phyloP scores from a whole-genome alignment of 192 early-diverging fungal species.

The Podila clonocystis region DNA sequence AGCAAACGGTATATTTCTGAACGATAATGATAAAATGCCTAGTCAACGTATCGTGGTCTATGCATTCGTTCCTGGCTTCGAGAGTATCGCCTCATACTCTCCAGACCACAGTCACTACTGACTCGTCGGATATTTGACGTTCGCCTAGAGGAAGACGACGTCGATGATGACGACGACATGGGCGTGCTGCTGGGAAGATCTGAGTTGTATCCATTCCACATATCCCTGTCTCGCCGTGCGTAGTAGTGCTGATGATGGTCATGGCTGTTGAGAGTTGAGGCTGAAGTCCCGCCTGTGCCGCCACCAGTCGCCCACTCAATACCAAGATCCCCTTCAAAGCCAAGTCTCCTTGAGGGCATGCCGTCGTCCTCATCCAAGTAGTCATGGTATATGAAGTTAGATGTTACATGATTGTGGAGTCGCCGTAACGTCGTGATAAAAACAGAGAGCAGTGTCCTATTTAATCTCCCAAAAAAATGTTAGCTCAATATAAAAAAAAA shows the following conservation, averaged over 20 bases:
- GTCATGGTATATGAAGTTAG: constrained; percentile 26
- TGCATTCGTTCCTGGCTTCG: no score
- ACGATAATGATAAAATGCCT: no score
- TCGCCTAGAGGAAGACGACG: constrained; percentile 13
- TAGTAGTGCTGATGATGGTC: no score
- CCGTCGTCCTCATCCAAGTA: constrained; percentile 18
- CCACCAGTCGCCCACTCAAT: constrained; percentile 24
- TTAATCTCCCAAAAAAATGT: not conserved
- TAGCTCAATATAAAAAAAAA: not conserved
- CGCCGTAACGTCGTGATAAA: constrained; percentile 34
- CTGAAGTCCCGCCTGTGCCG: not conserved
- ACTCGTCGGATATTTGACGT: constrained; percentile 17
- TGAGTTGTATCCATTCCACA: not conserved
- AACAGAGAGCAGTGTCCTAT: constrained; percentile 19
- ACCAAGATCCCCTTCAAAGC: constrained; percentile 30
- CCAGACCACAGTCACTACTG: constrained; percentile 42
- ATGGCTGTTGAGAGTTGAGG: no score
- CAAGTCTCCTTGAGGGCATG: constrained; percentile 12
- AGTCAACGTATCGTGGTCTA: no score
- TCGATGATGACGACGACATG: constrained; percentile 5
- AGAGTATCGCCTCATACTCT: constrained; percentile 26
- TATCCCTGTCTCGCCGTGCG: not conserved
- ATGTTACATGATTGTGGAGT: constrained; percentile 31
- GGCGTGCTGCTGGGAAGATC: no score
- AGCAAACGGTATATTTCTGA: no score